Evolutionary conservation across 805 yeast species (phyloP).

Genomic region (Brettanomyces naardenensis): DNA sequence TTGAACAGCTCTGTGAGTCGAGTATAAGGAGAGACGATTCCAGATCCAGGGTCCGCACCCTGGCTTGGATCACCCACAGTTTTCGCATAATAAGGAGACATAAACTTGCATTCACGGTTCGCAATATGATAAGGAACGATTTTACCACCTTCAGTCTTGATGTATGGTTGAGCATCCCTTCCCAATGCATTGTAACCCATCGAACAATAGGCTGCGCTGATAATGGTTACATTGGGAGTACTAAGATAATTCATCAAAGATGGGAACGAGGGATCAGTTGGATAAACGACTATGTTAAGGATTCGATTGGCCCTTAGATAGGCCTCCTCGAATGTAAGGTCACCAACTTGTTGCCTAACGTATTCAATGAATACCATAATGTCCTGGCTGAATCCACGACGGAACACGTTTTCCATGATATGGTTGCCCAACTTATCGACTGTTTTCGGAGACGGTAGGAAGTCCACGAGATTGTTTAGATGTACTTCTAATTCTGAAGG

Average conservation of each 20-base stretch:
- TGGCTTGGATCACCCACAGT: slow-evolving; percentile 11
- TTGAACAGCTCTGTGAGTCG: slow-evolving; percentile 87
- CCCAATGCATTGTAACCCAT: slow-evolving; percentile 66
- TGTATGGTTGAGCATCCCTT: slow-evolving; percentile 55
- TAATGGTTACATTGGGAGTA: slow-evolving; percentile 83
- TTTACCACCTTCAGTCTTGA: slow-evolving; percentile 39
- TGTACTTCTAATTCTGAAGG: slow-evolving; percentile 39
- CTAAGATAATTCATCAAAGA: slow-evolving; percentile 79
- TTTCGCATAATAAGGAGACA: slow-evolving; percentile 35
- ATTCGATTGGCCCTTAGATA: slow-evolving; percentile 70
- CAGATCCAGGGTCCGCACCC: slow-evolving; percentile 2
- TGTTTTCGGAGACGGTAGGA: background rate
- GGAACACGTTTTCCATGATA: slow-evolving; percentile 65
- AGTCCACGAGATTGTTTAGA: slow-evolving; percentile 1
- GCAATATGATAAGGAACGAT: slow-evolving; percentile 22
- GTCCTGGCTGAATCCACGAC: slow-evolving; percentile 82
- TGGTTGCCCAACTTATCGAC: slow-evolving; percentile 21
- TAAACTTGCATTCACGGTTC: slow-evolving; percentile 31
- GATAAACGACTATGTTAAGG: slow-evolving; percentile 79
- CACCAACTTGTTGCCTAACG: slow-evolving; percentile 68
- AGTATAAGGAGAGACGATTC: slow-evolving; percentile 59
- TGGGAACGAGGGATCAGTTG: slow-evolving; percentile 64
- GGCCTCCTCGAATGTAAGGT: slow-evolving; percentile 90
- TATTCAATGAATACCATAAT: slow-evolving; percentile 70
- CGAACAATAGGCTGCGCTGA: slow-evolving; percentile 87